Conservation (phyloP, 202 grass and related monocot genomes). For the Eragrostis tef region DNA sequence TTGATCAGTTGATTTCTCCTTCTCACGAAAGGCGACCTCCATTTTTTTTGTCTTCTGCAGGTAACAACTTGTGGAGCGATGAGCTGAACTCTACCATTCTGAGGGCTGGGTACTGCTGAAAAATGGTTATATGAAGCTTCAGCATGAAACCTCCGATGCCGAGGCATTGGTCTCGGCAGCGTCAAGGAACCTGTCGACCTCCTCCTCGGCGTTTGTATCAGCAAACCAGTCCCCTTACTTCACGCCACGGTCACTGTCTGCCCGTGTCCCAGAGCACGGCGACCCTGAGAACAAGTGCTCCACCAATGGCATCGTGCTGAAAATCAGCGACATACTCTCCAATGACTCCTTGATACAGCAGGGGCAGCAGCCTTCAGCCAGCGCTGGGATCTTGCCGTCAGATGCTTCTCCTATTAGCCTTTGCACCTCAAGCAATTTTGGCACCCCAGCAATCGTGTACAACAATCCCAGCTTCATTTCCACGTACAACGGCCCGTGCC, state of each 20-base stretch:
- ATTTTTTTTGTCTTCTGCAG: slow-evolving; percentile 49
- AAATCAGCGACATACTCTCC: slow-evolving; percentile 60
- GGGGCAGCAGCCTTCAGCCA: slow-evolving; percentile 47
- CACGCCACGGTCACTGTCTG: slow-evolving; percentile 70
- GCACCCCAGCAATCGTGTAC: slow-evolving; percentile 66
- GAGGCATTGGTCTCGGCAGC: slow-evolving; percentile 67
- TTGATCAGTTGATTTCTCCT: neutral
- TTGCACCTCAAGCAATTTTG: slow-evolving; percentile 78
- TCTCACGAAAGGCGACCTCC: neutral
- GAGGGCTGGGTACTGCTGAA: slow-evolving; percentile 59
- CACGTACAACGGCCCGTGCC: slow-evolving; percentile 57
- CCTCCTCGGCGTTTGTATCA: slow-evolving; percentile 92
- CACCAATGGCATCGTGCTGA: slow-evolving; percentile 39
- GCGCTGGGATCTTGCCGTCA: slow-evolving; percentile 41
- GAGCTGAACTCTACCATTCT: slow-evolving; percentile 40
- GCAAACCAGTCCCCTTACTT: slow-evolving; percentile 96
- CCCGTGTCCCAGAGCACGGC: slow-evolving; percentile 43
- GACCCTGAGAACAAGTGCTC: slow-evolving; percentile 43
- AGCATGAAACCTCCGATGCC: slow-evolving; percentile 79
- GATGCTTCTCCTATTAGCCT: slow-evolving; percentile 72
- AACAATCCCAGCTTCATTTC: slow-evolving; percentile 65
- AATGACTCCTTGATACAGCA: slow-evolving; percentile 32
- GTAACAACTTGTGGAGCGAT: slow-evolving; percentile 32
- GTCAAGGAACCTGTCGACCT: slow-evolving; percentile 80
- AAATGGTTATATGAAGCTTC: slow-evolving; percentile 99